These are phyloP conservation scores for Emiliania huxleyi DNA, from an alignment of 78 protist species.

Conservation along the genomic window DNA sequence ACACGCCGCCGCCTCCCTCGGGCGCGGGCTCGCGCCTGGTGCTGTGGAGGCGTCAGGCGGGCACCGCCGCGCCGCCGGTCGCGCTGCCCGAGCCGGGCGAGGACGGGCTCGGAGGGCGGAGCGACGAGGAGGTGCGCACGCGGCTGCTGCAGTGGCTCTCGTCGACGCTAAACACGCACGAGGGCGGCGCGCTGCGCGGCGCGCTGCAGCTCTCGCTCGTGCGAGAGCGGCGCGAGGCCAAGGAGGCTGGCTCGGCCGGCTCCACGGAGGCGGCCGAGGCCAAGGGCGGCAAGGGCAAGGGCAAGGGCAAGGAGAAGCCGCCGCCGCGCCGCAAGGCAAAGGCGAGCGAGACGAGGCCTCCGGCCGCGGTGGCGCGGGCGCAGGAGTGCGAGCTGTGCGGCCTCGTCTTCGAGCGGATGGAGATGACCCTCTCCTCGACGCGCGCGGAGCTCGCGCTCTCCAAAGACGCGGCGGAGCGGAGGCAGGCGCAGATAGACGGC, in stretches of 20 bases:
- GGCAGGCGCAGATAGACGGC: neutral
- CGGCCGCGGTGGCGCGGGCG: neutral
- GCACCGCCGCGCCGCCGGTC: no score
- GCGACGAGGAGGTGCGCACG: no score
- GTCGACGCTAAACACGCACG: no score
- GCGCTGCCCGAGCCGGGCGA: no score
- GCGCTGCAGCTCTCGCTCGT: no score
- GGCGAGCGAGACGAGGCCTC: neutral
- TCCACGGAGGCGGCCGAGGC: neutral
- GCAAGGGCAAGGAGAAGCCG: neutral
- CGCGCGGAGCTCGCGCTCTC: neutral
- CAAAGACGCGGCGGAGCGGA: neutral
- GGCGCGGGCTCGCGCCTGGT: no score
- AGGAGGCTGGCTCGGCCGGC: neutral
- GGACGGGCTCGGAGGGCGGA: no score
- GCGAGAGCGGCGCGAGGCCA: no score
- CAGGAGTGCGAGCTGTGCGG: neutral
- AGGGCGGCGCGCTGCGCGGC: no score
- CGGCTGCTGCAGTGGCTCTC: no score
- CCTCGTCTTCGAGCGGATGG: neutral
- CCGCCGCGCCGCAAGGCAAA: neutral
- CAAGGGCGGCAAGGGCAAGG: neutral
- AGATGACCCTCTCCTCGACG: neutral
- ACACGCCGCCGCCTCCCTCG: no score
- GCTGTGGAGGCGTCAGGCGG: no score